A percentile compares a stretch with the other conserved stretches of the same genome.
Evolutionary conservation across 768 basidiomycete species (phyloP).

Genomic region (Roridomyces roridus): DNA sequence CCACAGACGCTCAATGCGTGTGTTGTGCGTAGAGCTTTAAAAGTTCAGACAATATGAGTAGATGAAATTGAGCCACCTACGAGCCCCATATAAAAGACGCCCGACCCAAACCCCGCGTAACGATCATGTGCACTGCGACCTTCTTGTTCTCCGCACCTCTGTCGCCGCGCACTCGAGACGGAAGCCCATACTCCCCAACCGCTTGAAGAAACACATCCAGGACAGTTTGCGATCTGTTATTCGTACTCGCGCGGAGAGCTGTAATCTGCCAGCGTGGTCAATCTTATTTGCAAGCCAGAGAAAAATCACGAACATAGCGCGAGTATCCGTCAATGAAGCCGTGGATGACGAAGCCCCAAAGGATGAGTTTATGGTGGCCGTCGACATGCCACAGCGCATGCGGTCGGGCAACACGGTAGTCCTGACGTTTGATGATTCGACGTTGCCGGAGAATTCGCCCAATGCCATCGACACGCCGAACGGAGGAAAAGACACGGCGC

Average conservation of each 20-base stretch:
- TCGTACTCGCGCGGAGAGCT: constrained; percentile 11
- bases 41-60: constrained; percentile 23
- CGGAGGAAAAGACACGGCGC: constrained; percentile 14
- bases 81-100: constrained; percentile 1
- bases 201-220: background rate
- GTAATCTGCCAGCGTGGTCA: background rate
- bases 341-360: constrained; percentile 34
- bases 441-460: constrained; percentile 17
- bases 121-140: constrained; percentile 32
- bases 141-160: constrained; percentile 31
- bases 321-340: constrained; percentile 36
- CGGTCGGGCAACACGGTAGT: constrained; percentile 26
- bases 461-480: constrained; percentile 28
- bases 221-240: constrained; percentile 10
- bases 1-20: constrained; percentile 1
- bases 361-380: constrained; percentile 33
- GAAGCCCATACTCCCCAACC: constrained; percentile 3
- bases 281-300: too few species aligned
- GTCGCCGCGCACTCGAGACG: constrained; percentile 28
- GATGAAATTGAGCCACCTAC: constrained; percentile 38
- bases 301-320: constrained; percentile 31
- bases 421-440: constrained; percentile 6
- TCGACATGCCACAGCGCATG: constrained; percentile 31
- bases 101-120: constrained; percentile 22
- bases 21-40: background rate